Base-by-base conservation (phyloP, 2,329 filamentous ascomycete genomes). In the Rhinocladiella mackenziei region DNA sequence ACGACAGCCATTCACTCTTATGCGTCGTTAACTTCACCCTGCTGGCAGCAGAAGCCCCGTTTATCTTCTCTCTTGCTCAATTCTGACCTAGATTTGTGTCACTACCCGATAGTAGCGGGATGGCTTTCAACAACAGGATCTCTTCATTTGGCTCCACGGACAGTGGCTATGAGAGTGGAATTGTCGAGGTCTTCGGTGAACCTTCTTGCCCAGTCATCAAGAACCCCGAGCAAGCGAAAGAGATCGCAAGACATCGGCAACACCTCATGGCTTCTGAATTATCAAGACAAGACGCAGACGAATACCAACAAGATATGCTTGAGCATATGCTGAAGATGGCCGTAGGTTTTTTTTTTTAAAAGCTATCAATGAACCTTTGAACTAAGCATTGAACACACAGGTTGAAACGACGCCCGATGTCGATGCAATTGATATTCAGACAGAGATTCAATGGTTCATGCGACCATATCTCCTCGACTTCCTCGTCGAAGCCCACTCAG, bases 361-460 rank as follows among this genome's bases (percentile, higher is more conserved):
- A n/a, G 28, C 44, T 53, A 56, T 62, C 64, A 48, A 61, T 65
- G 2, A 14, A 40, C 6, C 8, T 40, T 15, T 19, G 18, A 32
- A 35, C 41, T 43, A 25, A 43, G 17, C n/a, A 33, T 15, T 31
- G 29, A 19, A 17, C 17, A 23, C 11, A 42, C 55, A 83, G 80
- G 78, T 83, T 60, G 85, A 94, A 69, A 97, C 92, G 19, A 75
- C 97, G 55, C 87, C 92, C 41, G 92, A 98, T 67, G 91, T 94
- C 65, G 91, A 91, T 66, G 89, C 94, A 25, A 98, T 98, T 65
- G 92, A 98, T 66, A 96, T 97, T 68, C 92, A 98, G 70, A 89
- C 89, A 56, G 92, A 98, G 76, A 97, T 98, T 53, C 89, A 97
- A 65, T 98, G 92, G 92, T 97, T 94, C 71, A 98, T 98, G 92